These are phyloP conservation scores for Orychophragmus violaceus DNA, from an alignment of 345 rosid genomes.

Conservation along the genomic window DNA sequence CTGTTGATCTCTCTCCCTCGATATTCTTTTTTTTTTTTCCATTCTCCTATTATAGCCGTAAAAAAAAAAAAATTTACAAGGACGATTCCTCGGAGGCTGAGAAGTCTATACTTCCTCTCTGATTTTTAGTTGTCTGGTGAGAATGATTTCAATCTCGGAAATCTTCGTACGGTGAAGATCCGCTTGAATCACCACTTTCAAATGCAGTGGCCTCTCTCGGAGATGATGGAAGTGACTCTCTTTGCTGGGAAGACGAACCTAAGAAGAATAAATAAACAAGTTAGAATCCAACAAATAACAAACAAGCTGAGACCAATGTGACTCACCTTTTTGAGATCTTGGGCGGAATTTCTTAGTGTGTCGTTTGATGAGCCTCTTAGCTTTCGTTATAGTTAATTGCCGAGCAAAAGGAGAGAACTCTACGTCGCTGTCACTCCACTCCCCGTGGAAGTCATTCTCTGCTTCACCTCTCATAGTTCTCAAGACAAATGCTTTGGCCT, in stretches of 20 bases:
- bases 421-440: slow-evolving; percentile 90
- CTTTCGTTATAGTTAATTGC: slow-evolving; percentile 88
- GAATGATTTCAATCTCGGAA: slow-evolving; percentile 38
- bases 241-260: slow-evolving; percentile 77
- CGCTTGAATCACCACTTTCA: slow-evolving; percentile 74
- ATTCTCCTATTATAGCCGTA: not conserved
- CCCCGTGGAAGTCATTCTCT: slow-evolving; percentile 76
- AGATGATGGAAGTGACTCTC: slow-evolving; percentile 70
- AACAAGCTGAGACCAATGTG: not conserved
- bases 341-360: slow-evolving; percentile 86
- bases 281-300: not conserved
- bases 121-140: not conserved
- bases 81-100: slow-evolving; percentile 6
- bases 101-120: slow-evolving; percentile 11
- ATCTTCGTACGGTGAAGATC: slow-evolving; percentile 81
- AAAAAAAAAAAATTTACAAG: slow-evolving; percentile 25
- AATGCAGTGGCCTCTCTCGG: slow-evolving; percentile 64
- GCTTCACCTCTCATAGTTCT: slow-evolving; percentile 97
- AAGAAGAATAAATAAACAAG: slow-evolving; percentile 7
- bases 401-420: slow-evolving; percentile 82
- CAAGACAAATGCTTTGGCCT: slow-evolving; percentile 85
- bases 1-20: not conserved
- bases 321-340: slow-evolving; percentile 69
- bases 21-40: not conserved
- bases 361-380: slow-evolving; percentile 74